Evolutionary conservation across 495 filamentous ascomycete genomes (phyloP).

Genomic region (Lindgomyces ingoldianus): DNA sequence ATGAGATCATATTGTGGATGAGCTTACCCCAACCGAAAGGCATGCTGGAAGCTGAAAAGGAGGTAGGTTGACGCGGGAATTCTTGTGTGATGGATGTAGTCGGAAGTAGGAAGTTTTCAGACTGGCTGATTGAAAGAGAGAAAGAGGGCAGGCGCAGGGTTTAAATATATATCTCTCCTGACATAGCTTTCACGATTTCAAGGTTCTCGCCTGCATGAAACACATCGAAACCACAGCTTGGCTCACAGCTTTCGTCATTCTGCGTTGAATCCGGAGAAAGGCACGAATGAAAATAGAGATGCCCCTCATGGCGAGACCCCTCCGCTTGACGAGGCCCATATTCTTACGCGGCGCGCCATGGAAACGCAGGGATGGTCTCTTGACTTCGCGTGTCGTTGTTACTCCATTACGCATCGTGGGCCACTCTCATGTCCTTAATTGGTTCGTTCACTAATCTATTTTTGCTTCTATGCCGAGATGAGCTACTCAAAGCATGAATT

Average conservation of each 20-base stretch:
- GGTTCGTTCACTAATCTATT: not conserved
- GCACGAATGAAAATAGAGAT: not conserved
- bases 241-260: constrained; percentile 6
- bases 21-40: constrained; percentile 46
- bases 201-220: not conserved
- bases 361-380: not conserved
- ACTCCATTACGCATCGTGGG: not conserved
- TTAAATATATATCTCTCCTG: not conserved
- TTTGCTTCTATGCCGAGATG: not conserved
- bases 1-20: too few species aligned
- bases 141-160: not conserved
- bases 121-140: not conserved
- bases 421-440: not conserved
- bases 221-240: not conserved
- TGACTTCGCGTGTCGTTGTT: not conserved
- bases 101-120: too few species aligned
- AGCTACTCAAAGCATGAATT: constrained; percentile 3
- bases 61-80: not conserved
- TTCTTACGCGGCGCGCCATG: not conserved
- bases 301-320: constrained; percentile 5
- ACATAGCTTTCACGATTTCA: not conserved
- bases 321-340: constrained; percentile 16
- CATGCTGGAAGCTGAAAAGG: constrained; percentile 34
- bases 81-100: not conserved
- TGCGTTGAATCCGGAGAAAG: not conserved